A percentile compares a stretch with the other conserved stretches of the same genome.
Conservation (phyloP, 2,329 filamentous ascomycete species). For the Fusarium xylarioides region DNA sequence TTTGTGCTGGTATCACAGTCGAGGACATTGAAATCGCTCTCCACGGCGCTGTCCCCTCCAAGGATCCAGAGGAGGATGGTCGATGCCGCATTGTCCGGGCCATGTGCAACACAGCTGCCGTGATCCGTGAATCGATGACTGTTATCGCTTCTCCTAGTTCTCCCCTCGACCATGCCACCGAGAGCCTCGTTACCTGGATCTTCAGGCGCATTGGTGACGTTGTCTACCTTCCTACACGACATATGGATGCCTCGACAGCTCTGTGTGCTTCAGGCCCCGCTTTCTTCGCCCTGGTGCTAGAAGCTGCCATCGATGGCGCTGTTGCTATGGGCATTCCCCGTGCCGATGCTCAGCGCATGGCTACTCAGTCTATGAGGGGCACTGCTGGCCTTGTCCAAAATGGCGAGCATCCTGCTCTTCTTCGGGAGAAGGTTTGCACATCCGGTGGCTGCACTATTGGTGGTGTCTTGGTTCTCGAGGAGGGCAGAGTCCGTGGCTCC, state of each 20-base stretch:
- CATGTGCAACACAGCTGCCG: slow-evolving; percentile 85
- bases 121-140: slow-evolving; percentile 84
- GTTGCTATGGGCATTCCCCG: slow-evolving; percentile 82
- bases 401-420: slow-evolving; percentile 78
- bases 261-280: slow-evolving; percentile 79
- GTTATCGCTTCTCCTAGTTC: slow-evolving; percentile 73
- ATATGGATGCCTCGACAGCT: slow-evolving; percentile 78
- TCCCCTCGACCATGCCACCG: slow-evolving; percentile 62
- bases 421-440: slow-evolving; percentile 80
- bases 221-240: slow-evolving; percentile 69
- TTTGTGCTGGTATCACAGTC: slow-evolving; percentile 79
- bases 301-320: slow-evolving; percentile 79
- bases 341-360: slow-evolving; percentile 78
- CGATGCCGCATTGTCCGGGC: slow-evolving; percentile 76
- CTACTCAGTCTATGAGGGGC: slow-evolving; percentile 80
- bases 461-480: slow-evolving; percentile 77
- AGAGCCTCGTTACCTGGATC: slow-evolving; percentile 75
- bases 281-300: slow-evolving; percentile 79
- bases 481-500: slow-evolving; percentile 73
- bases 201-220: slow-evolving; percentile 79
- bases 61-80: slow-evolving; percentile 56
- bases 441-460: slow-evolving; percentile 82
- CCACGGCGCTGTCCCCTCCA: slow-evolving; percentile 62
- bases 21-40: slow-evolving; percentile 73
- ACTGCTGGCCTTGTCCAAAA: slow-evolving; percentile 73